Percentiles rank a stretch among this genome's conserved stretches.
Conservation (phyloP, 176 grass and related monocot genomes). For the Cenchrus purpureus region DNA sequence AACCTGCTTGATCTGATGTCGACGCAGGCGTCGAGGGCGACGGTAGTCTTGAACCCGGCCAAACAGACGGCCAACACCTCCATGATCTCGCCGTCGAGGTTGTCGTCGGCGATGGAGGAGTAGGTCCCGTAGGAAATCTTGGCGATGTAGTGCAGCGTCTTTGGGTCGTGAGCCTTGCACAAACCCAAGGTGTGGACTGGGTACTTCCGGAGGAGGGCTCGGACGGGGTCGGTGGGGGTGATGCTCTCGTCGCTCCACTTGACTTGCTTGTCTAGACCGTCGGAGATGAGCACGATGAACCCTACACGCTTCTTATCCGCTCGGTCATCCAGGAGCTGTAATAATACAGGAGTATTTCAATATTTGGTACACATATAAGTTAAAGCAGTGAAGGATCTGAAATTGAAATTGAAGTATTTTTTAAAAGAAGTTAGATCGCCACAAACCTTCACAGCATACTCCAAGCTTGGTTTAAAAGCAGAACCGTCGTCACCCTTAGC, state of each 20-base stretch:
- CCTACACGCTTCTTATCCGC: constrained; percentile 10
- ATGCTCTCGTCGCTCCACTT: neutral
- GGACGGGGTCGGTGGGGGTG: neutral
- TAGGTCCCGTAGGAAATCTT: constrained; percentile 3
- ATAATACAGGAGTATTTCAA: too few relatives aligned
- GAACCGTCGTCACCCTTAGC: neutral
- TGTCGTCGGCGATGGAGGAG: neutral
- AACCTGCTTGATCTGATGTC: neutral
- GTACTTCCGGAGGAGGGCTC: constrained; percentile 1
- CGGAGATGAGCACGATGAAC: neutral
- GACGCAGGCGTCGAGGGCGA: neutral
- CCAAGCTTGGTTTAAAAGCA: neutral
- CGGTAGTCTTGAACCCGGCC: constrained; percentile 1
- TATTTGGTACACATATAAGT: too few relatives aligned
- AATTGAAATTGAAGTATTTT: too few relatives aligned
- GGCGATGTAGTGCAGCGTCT: neutral
- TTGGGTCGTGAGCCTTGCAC: neutral
- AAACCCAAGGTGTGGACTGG: constrained; percentile 13
- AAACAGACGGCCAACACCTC: neutral
- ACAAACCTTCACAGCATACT: constrained; percentile 25
- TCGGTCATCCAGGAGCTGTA: constrained; percentile 9
- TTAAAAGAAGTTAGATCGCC: too few relatives aligned
- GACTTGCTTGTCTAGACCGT: neutral
- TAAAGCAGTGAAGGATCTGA: too few relatives aligned
- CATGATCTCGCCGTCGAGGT: neutral